Conservation (phyloP, 306 rosid genomes). For the Cicer chorassanicum region DNA sequence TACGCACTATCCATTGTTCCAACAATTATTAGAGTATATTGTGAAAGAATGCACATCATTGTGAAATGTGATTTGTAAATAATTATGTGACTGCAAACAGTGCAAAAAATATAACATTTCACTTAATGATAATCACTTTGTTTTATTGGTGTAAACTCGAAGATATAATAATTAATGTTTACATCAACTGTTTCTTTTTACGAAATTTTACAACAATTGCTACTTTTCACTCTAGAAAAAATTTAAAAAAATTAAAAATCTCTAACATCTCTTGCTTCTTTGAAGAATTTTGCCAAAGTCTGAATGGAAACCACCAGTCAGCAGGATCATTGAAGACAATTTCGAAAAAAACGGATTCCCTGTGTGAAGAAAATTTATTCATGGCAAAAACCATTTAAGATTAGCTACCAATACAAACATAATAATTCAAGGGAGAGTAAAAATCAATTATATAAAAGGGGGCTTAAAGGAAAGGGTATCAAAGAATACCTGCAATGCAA, state of each 20-base stretch:
- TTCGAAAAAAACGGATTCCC: conserved; percentile 90
- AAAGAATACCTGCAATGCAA: conserved; percentile 76
- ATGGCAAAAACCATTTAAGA: conserved; percentile 7
- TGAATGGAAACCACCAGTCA: conserved; percentile 30
- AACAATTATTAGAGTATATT: too few species aligned
- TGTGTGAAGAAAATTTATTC: conserved; percentile 45
- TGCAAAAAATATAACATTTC: too few species aligned
- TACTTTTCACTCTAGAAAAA: conserved; percentile 13
- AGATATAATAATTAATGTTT: neutral
- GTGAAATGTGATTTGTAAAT: too few species aligned
- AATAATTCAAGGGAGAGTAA: neutral
- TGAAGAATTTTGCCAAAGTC: conserved; percentile 16
- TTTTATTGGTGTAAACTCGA: conserved; percentile 21
- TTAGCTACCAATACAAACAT: conserved; percentile 9
- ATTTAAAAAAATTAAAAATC: neutral
- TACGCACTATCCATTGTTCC: too few species aligned
- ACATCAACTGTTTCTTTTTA: neutral
- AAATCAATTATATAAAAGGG: neutral
- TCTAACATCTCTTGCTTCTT: conserved; percentile 26
- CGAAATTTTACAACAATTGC: conserved; percentile 22
- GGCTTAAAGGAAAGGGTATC: neutral
- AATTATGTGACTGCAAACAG: too few species aligned
- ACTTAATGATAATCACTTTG: neutral
- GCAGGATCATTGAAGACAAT: conserved; percentile 62
- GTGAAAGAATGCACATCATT: too few species aligned